Percentiles rank a stretch among this genome's conserved stretches.
Conservation (phyloP, 805 yeast species). For the Metschnikowia rubicola region DNA sequence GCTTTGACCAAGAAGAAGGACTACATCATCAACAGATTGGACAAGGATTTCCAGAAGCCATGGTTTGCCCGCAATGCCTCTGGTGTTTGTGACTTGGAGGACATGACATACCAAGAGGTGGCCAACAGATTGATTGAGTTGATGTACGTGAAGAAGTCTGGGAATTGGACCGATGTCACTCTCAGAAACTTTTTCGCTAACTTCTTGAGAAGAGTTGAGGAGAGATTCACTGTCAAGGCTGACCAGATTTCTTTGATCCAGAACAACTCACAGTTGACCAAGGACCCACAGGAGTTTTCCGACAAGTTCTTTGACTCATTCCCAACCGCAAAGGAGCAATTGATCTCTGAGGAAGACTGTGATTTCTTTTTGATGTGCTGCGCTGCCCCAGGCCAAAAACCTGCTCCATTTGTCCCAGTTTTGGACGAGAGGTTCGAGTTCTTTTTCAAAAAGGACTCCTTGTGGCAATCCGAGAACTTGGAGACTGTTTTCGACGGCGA, state of each 20-base stretch:
- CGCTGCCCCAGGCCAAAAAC: slow-evolving; percentile 84
- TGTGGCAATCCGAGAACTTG: slow-evolving; percentile 98
- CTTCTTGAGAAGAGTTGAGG: slow-evolving; percentile 91
- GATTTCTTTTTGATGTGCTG: slow-evolving; percentile 87
- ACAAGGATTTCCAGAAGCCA: slow-evolving; percentile 95
- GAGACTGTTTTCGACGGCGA: slow-evolving; percentile 95
- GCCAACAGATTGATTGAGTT: slow-evolving; percentile 83
- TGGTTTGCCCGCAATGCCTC: slow-evolving; percentile 87
- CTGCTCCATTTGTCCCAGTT: slow-evolving; percentile 96
- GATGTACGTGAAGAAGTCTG: slow-evolving; percentile 74
- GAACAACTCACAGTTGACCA: slow-evolving; percentile 61
- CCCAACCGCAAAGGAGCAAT: slow-evolving; percentile 74
- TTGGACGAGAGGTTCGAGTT: slow-evolving; percentile 91
- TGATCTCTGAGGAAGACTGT: slow-evolving; percentile 91
- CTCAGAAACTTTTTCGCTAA: slow-evolving; percentile 85
- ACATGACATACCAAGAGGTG: slow-evolving; percentile 93
- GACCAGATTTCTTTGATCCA: slow-evolving; percentile 67
- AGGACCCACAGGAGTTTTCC: slow-evolving; percentile 57
- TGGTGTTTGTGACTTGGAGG: slow-evolving; percentile 86
- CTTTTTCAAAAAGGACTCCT: slow-evolving; percentile 96
- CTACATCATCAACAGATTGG: slow-evolving; percentile 78
- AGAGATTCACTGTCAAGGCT: slow-evolving; percentile 70
- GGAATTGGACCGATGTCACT: slow-evolving; percentile 84
- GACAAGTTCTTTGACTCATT: slow-evolving; percentile 61
- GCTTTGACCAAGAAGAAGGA: slow-evolving; percentile 81